These are phyloP conservation scores for Aspergillus incahuasiensis DNA, from an alignment of 495 filamentous ascomycete species.

Conservation along the genomic window DNA sequence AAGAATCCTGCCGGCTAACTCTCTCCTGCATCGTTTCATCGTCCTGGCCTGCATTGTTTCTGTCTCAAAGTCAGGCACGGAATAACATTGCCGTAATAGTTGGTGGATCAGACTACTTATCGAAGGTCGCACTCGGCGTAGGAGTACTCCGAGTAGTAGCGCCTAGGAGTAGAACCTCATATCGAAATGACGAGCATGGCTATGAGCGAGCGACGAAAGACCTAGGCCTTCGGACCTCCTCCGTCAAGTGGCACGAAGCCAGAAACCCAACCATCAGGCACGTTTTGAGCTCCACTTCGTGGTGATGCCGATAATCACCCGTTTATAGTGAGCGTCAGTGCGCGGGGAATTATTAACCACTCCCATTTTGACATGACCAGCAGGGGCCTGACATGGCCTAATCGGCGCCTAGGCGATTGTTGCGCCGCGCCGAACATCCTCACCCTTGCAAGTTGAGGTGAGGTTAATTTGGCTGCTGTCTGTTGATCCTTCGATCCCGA, in stretches of 20 bases:
- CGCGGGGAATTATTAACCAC: conserved; percentile 4
- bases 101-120: not conserved
- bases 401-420: not conserved
- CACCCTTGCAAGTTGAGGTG: conserved; percentile 5
- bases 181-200: not conserved
- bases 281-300: not conserved
- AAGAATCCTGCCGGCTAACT: not conserved
- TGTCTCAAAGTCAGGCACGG: not conserved
- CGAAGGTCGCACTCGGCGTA: not conserved
- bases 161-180: no score
- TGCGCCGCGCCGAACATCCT: not conserved
- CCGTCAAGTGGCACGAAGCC: not conserved
- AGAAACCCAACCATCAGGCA: not conserved
- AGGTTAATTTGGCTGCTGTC: conserved; percentile 5
- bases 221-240: not conserved
- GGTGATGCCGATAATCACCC: conserved; percentile 16
- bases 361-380: not conserved
- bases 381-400: conserved; percentile 7
- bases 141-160: no score
- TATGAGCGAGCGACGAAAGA: not conserved
- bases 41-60: not conserved
- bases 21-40: not conserved
- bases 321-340: conserved; percentile 9
- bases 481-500: conserved; percentile 5
- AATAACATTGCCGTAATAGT: not conserved